Evolutionary conservation across 306 rosid species (phyloP), one percentile per base, ranked within the genome.

Genomic region (Dicorynia guianensis): DNA sequence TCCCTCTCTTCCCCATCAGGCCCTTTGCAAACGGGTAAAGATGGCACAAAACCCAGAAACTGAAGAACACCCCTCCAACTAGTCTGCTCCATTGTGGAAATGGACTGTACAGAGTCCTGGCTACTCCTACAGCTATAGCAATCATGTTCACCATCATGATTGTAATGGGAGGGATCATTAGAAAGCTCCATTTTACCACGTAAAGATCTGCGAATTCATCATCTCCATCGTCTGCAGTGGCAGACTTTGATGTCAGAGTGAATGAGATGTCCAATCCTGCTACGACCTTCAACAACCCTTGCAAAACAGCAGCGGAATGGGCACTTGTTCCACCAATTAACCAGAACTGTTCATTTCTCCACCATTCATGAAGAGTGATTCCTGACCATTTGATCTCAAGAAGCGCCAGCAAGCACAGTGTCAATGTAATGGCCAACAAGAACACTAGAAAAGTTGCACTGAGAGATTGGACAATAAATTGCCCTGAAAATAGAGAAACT

Each of bases 271-370:
- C 96, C 13, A 92, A 96, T 80, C 96, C 96, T 13, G 97, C 96
- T 46, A 92, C 84, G 47, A 92, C 97, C 81, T 92, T 92, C 78
- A 92, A 63, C 54, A 92, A 60, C 4, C 97, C 97, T 82, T 89
- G 97, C 7, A 92, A 63, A 57, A 92, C 96, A 48, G 97, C 97
- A 19, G 92, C 92, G 13, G 96, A 92, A 56, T 92, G 97, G 3
- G 97, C 93, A 72, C 97, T 92, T 4, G 97, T 92, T 52, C 97
- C 97, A 0, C 97, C 97, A 4, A 92, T 92, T 19, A 92, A 61
- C 97, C 97, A 92, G 74, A 92, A 92, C 63, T 92, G 97, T 25
- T 92, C 97, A 25, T 92, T 92, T 67, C 97, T 71, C 97, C 97
- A 92, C 97, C 96, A 92, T 1, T 92, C 93, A 42, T 92, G 96